A percentile compares a stretch with the other conserved stretches of the same genome.
Evolutionary conservation across 2,329 filamentous ascomycete genomes (phyloP).

Genomic region (Macrophomina phaseolina): DNA sequence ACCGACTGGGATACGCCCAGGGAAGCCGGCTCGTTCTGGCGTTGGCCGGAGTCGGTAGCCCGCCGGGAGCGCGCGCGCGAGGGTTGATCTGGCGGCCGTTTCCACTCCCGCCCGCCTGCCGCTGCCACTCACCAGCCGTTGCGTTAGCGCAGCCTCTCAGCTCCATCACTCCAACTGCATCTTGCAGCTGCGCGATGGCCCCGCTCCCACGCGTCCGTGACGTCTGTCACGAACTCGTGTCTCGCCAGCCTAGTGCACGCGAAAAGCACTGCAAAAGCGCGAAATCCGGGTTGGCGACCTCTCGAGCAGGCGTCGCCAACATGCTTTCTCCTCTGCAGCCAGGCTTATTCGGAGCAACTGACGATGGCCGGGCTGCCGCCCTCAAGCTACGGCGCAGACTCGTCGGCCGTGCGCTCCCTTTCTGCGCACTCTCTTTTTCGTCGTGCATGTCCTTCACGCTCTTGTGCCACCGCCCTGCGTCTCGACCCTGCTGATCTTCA

Average conservation of each 20-base stretch:
- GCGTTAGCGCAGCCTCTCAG: not conserved
- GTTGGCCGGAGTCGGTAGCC: not conserved
- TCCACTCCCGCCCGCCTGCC: too few relatives aligned
- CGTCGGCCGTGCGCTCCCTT: too few relatives aligned
- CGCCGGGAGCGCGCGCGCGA: too few relatives aligned
- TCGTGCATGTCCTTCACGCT: constrained; percentile 2
- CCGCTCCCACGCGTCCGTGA: not conserved
- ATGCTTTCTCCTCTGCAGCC: not conserved
- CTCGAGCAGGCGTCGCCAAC: not conserved
- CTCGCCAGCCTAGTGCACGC: not conserved
- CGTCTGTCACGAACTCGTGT: not conserved
- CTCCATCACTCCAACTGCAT: not conserved
- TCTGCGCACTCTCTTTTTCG: not conserved
- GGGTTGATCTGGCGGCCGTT: not conserved
- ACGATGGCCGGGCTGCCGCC: too few relatives aligned
- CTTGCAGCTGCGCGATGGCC: not conserved
- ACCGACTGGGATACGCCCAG: not conserved
- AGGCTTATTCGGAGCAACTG: too few relatives aligned
- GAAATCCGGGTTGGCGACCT: not conserved
- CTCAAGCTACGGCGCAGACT: too few relatives aligned
- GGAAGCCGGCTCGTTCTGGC: not conserved
- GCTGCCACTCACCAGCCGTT: not conserved
- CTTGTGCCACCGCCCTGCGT: not conserved
- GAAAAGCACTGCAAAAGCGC: not conserved
- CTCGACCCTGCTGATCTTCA: constrained; percentile 5